Conservation (phyloP, 495 filamentous ascomycete species). For the Penicillium salamii region DNA sequence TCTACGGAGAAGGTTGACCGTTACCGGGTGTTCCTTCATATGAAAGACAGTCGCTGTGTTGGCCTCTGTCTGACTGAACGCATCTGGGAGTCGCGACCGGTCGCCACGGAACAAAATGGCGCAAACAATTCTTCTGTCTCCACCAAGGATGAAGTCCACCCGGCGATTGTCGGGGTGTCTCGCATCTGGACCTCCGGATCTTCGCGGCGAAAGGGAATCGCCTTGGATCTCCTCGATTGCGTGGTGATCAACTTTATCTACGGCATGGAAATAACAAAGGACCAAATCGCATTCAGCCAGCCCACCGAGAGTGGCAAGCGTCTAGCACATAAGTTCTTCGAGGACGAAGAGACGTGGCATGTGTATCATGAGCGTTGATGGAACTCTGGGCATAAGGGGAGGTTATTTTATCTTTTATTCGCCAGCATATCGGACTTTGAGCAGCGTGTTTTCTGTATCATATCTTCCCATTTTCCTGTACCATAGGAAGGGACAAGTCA, state of each 20-base stretch:
- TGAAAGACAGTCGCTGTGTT: constrained; percentile 61
- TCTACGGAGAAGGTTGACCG: constrained; percentile 48
- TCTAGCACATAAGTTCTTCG: constrained; percentile 65
- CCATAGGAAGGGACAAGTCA: constrained; percentile 1
- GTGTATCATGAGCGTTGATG: constrained; percentile 46
- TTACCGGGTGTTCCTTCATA: constrained; percentile 63
- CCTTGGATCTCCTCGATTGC: constrained; percentile 58
- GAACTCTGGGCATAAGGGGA: constrained; percentile 17
- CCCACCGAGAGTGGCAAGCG: constrained; percentile 66
- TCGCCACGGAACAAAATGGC: constrained; percentile 32
- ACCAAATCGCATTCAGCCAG: constrained; percentile 68
- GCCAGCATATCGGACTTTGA: constrained; percentile 1
- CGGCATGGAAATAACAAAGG: constrained; percentile 62
- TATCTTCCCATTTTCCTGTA: constrained; percentile 1
- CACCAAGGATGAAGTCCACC: constrained; percentile 34
- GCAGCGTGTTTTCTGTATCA: constrained; percentile 2
- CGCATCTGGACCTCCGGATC: constrained; percentile 68
- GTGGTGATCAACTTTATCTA: constrained; percentile 63
- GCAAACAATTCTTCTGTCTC: constrained; percentile 41
- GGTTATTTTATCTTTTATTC: constrained; percentile 4
- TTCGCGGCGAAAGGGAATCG: constrained; percentile 59
- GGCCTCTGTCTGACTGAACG: constrained; percentile 65
- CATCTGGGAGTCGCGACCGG: constrained; percentile 55
- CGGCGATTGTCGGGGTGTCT: constrained; percentile 64
- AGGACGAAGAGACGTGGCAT: constrained; percentile 48